Base-by-base conservation (phyloP, 1,284 basidiomycete genomes). In the Apiotrichum mycotoxinovorans region DNA sequence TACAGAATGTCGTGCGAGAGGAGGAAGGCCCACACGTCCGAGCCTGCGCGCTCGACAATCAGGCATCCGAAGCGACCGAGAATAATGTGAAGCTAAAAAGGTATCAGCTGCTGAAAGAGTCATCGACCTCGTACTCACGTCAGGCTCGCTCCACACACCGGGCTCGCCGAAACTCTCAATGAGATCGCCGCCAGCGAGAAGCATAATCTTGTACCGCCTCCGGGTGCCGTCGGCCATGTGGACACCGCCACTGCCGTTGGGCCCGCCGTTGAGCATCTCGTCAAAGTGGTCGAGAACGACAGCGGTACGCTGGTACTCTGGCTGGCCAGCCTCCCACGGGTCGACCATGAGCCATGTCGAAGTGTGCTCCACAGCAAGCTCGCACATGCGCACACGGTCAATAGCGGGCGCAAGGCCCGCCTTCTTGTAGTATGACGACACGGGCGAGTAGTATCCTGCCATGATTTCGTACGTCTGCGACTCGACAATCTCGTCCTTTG, bases 201-300 rank as follows among this genome's bases (percentile, higher is more conserved):
- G 85, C 88, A 98, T 94, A 65, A 98, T 83, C 67, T 82, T 80
- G 62, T 79, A 76, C 58, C 70, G 70, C 48, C 77, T 65, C 64
- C 70, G 66, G 55, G 70, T 73, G 33, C 76, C 72, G 58, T 75
- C 71, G 18, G 56, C 54, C 69, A 74, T 73, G 11, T 66, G 50
- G 4, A 77, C 64, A n/a, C 76, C 76, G 14, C 90, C 89, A 5
- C 22, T 11, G 26, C 51, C 55, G 35, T 38, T 34, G 14, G 20
- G 38, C 3, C 38, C 50, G 10, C 85, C 86, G 76, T 98, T 97
- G 70, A 97, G 86, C 79, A 94, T 87, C 72, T 91, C 84, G 74
- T 97, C 88, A 72, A 97, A 94, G 73, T 97, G 94, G 73, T 97
- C 93, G 48, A 98, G 84, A 56, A 98, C 94, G 49, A 97, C 85